phyloP scores from a whole-genome alignment of 2,329 filamentous ascomycete genomes.

The Didymella arachidicola region DNA sequence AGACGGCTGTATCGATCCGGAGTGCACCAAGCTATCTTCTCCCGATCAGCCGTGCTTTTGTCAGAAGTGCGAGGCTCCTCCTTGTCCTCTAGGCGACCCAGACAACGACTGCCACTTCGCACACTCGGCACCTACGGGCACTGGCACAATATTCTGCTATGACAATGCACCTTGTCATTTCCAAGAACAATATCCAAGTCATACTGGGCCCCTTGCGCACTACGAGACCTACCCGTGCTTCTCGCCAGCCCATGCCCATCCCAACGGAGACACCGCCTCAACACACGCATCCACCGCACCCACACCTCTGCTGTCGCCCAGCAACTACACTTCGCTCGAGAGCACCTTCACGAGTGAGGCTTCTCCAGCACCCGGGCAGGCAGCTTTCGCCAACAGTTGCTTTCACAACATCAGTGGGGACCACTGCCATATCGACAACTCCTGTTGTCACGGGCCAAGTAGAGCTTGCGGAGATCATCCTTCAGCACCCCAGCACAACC shows the following conservation, averaged over 20 bases:
- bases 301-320: conserved; percentile 43
- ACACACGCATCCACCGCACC: conserved; percentile 36
- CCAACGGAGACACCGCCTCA: conserved; percentile 28
- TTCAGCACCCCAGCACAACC: conserved; percentile 34
- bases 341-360: conserved; percentile 39
- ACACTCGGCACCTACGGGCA: conserved; percentile 41
- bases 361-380: conserved; percentile 34
- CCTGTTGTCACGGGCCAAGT: conserved; percentile 45
- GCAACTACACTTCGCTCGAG: conserved; percentile 45
- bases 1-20: conserved; percentile 46
- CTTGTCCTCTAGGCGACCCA: conserved; percentile 44
- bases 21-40: conserved; percentile 45
- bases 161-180: conserved; percentile 47
- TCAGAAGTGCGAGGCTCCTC: conserved; percentile 43
- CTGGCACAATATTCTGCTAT: conserved; percentile 48
- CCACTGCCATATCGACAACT: conserved; percentile 48
- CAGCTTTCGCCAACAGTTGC: conserved; percentile 32
- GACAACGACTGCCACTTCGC: conserved; percentile 44
- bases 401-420: conserved; percentile 42
- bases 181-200: conserved; percentile 39
- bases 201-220: conserved; percentile 30
- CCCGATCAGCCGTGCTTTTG: conserved; percentile 46
- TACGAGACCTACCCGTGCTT: conserved; percentile 46
- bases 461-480: conserved; percentile 42
- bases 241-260: conserved; percentile 35